phyloP scores from a whole-genome alignment of 2,329 filamentous ascomycete genomes.

The Aspergillus clavatus region DNA sequence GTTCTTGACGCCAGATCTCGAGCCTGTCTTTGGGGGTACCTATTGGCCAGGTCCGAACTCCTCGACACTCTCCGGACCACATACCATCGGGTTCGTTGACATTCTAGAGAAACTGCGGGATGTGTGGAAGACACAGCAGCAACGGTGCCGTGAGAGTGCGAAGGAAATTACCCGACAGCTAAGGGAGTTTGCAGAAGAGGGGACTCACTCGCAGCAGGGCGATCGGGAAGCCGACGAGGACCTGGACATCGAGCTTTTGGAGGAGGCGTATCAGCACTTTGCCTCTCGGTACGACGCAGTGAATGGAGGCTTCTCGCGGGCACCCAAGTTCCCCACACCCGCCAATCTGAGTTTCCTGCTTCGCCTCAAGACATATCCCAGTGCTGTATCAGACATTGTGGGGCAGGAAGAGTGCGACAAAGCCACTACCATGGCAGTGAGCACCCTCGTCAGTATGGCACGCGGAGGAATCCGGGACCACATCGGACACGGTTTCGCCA shows the following conservation, averaged over 20 bases:
- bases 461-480: constrained; percentile 68
- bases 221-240: constrained; percentile 56
- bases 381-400: constrained; percentile 77
- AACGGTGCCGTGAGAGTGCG: constrained; percentile 76
- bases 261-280: constrained; percentile 82
- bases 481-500: constrained; percentile 70
- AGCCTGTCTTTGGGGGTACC: constrained; percentile 92
- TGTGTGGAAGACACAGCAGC: constrained; percentile 77
- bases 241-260: constrained; percentile 82
- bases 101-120: constrained; percentile 72
- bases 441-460: constrained; percentile 74
- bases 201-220: constrained; percentile 52
- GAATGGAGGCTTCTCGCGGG: constrained; percentile 72
- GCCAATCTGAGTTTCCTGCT: constrained; percentile 79
- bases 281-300: constrained; percentile 71
- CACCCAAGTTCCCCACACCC: constrained; percentile 87
- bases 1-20: constrained; percentile 89
- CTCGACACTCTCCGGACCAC: constrained; percentile 43
- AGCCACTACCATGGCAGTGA: constrained; percentile 72
- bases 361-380: constrained; percentile 65
- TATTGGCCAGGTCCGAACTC: constrained; percentile 85
- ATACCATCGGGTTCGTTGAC: constrained; percentile 72
- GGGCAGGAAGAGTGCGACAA: constrained; percentile 70
- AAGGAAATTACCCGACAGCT: constrained; percentile 76
- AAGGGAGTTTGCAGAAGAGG: constrained; percentile 82